Conservation (phyloP, 768 basidiomycete genomes). For the Termitomyces sp. region DNA sequence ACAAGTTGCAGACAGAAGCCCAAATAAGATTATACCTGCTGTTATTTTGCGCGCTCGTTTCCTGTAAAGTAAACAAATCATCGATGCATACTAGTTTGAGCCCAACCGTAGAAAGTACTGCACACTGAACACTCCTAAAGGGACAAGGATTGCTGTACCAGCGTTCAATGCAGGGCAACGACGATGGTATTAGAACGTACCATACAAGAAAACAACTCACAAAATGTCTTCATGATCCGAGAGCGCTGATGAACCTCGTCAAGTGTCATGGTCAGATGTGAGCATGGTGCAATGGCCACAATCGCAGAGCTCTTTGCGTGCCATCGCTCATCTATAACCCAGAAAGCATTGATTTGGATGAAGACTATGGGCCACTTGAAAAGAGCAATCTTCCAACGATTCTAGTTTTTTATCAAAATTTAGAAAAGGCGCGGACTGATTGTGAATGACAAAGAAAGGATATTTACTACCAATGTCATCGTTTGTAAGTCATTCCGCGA, state of each 20-base stretch:
- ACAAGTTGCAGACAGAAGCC: not conserved
- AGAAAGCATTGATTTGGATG: too few species aligned
- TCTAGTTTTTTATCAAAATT: too few species aligned
- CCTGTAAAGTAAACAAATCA: not conserved
- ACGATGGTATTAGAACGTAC: not conserved
- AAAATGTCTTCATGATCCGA: not conserved
- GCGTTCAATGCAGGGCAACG: not conserved
- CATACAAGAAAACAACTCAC: not conserved
- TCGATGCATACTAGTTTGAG: not conserved
- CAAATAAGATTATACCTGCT: not conserved
- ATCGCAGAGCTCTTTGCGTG: too few species aligned
- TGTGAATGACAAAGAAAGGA: too few species aligned
- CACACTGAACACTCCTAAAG: not conserved
- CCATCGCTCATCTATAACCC: too few species aligned
- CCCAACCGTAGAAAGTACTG: not conserved
- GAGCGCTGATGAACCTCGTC: not conserved
- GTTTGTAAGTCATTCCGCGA: too few species aligned
- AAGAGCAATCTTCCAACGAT: too few species aligned
- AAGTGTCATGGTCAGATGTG: not conserved
- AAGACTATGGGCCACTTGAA: too few species aligned
- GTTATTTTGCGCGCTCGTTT: not conserved
- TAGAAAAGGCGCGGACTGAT: too few species aligned
- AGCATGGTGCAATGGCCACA: too few species aligned
- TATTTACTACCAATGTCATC: too few species aligned
- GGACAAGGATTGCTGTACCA: not conserved